phyloP scores from a whole-genome alignment of 2,329 filamentous ascomycete genomes.

The Trematosphaeria pertusa region DNA sequence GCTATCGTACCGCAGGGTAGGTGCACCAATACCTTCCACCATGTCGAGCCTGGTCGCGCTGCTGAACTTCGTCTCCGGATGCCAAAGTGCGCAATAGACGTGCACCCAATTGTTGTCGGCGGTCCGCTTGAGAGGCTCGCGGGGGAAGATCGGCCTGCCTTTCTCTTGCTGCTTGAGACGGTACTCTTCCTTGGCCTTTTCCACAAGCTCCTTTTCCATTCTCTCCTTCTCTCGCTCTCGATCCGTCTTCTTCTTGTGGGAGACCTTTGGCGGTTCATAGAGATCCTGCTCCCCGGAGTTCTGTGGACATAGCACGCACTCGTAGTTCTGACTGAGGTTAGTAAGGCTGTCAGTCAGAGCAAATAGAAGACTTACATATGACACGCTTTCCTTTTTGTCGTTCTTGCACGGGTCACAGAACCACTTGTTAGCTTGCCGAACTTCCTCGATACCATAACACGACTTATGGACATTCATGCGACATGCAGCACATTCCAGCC shows the following conservation, averaged over 20 bases:
- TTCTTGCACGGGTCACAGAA: conserved; percentile 95
- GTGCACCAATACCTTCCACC: conserved; percentile 79
- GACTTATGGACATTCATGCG: conserved; percentile 88
- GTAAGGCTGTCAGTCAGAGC: conserved; percentile 1
- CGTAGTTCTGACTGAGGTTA: conserved; percentile 70
- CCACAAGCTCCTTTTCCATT: conserved; percentile 81
- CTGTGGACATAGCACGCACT: conserved; percentile 90
- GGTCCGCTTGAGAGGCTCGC: conserved; percentile 91
- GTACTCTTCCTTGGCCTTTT: conserved; percentile 81
- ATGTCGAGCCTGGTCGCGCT: conserved; percentile 82
- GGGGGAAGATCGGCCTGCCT: conserved; percentile 81
- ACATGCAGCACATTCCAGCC: conserved; percentile 82
- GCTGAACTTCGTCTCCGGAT: conserved; percentile 90
- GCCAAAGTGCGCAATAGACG: conserved; percentile 90
- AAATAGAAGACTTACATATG: conserved; percentile 68
- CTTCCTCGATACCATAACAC: conserved; percentile 87
- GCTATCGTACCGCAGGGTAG: conserved; percentile 81
- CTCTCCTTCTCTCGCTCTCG: conserved; percentile 90
- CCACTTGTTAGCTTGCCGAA: conserved; percentile 77
- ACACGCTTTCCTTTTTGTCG: conserved; percentile 88
- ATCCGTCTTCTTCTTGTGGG: conserved; percentile 88
- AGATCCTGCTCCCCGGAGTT: conserved; percentile 82
- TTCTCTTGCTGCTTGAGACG: conserved; percentile 81
- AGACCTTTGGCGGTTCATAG: conserved; percentile 79
- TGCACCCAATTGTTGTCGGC: conserved; percentile 99